These are phyloP conservation scores for Diaporthe sp. DNA, from an alignment of 2,329 filamentous ascomycete genomes.

Conservation along the genomic window DNA sequence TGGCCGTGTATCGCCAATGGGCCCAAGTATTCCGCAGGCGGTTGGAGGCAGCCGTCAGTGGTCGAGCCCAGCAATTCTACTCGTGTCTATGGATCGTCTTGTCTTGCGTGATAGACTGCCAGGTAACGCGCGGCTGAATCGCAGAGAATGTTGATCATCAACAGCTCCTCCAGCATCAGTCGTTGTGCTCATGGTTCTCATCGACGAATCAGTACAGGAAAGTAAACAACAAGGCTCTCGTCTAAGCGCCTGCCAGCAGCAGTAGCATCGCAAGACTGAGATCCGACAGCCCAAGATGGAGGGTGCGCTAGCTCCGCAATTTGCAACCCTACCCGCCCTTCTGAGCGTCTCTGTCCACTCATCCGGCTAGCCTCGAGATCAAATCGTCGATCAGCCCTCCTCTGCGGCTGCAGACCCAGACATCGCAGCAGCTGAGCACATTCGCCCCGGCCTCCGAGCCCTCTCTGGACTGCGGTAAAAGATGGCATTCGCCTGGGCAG, in stretches of 20 bases:
- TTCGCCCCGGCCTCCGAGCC: neutral
- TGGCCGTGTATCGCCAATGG: neutral
- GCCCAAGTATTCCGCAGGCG: neutral
- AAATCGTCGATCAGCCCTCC: conserved; percentile 20
- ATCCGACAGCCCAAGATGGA: conserved; percentile 15
- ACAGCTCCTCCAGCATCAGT: neutral
- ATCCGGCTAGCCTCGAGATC: conserved; percentile 28
- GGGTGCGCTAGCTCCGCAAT: conserved; percentile 29
- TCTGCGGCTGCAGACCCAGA: conserved; percentile 3
- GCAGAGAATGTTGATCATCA: conserved; percentile 14
- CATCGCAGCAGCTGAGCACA: neutral
- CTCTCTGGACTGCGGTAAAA: neutral
- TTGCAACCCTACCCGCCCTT: conserved; percentile 32
- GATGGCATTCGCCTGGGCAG: neutral
- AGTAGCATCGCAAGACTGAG: conserved; percentile 26
- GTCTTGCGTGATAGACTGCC: neutral
- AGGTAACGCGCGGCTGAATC: conserved; percentile 23
- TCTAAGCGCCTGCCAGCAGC: conserved; percentile 22
- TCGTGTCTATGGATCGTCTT: neutral
- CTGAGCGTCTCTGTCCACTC: conserved; percentile 23
- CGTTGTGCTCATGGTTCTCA: neutral
- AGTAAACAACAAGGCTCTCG: neutral
- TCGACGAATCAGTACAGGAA: neutral
- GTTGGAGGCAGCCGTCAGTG: conserved; percentile 16
- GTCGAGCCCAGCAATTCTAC: neutral